Conservation (phyloP, 306 rosid genomes). For the Senna siamea region DNA sequence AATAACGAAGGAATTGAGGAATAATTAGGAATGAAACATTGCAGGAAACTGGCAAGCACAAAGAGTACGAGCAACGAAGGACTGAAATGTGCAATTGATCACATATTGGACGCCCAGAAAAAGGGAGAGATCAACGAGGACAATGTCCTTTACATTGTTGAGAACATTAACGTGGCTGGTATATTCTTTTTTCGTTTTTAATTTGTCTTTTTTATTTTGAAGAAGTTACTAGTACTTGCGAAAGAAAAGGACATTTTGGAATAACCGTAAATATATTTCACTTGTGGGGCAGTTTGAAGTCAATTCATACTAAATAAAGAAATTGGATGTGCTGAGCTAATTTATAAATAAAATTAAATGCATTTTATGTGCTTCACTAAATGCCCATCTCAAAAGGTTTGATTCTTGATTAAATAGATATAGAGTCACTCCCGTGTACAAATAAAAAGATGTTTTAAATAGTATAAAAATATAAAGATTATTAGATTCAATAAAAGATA, state of each 20-base stretch:
- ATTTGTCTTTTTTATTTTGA: not conserved
- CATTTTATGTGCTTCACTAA: too few species aligned
- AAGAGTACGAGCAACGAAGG: constrained; percentile 50
- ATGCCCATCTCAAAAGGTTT: too few species aligned
- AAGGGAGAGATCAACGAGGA: constrained; percentile 88
- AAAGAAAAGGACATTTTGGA: not conserved
- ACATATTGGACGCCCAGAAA: constrained; percentile 75
- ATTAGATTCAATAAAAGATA: too few species aligned
- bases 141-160: constrained; percentile 84
- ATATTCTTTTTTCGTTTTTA: not conserved
- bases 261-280: too few species aligned
- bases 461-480: too few species aligned
- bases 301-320: too few species aligned
- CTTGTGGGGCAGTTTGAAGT: too few species aligned
- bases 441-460: too few species aligned
- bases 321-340: too few species aligned
- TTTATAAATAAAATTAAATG: too few species aligned
- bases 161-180: constrained; percentile 90
- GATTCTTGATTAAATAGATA: too few species aligned
- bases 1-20: not conserved
- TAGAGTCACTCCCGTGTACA: too few species aligned
- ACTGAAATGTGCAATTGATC: constrained; percentile 80
- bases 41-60: constrained; percentile 59
- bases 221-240: not conserved
- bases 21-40: not conserved